Base-by-base conservation (phyloP, 1,139 yeast genomes). In the Geotrichum carabidarum region DNA sequence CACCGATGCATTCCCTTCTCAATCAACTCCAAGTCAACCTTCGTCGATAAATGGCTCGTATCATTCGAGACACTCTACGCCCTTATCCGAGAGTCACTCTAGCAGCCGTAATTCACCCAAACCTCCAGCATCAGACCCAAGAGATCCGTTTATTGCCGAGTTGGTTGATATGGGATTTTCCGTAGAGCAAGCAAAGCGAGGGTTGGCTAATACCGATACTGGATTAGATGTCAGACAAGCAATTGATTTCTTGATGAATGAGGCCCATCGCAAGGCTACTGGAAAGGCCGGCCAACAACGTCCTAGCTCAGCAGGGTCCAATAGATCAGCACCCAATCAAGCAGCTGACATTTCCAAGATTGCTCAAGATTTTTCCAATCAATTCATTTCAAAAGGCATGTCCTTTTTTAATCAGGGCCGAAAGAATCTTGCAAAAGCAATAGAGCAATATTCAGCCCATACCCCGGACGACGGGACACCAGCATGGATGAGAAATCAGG, bases 131-230 rank as follows among this genome's bases (percentile, higher is more conserved):
- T 48, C 58, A 11, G 69, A 68, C 47, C 66, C 68, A 4, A 60
- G 71, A 43, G 94, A 85, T 63, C 75, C 74, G 22, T 74, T 82
- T 1, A 68, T 87, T 30, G 93, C 93, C 0, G 87, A 83, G 62
- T 73, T 88, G 52, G 70, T 87, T 0, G 95, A 88, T 59, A 87
- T 88, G 79, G 95, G 96, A 1, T 88, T 88, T 63, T 71, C 84
- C 0, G 71, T 78, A 1, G 84, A 81, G 1, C 80, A 77, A 51
- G 82, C 94, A 3, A 78, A 75, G 44, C 72, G 73, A 8, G 95
- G 95, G 0, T 74, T 88, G 44, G 74, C 73, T 17, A 66, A 71
- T 48, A 76, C 82, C 0, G 68, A 72, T 22, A 70, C 74, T n/a
- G 93, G 91, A 0, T 63, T 76, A 31, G 80, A 85, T 61, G 73